Base-by-base conservation (phyloP, 2,329 filamentous ascomycete species). In the Clathrospora elynae region DNA sequence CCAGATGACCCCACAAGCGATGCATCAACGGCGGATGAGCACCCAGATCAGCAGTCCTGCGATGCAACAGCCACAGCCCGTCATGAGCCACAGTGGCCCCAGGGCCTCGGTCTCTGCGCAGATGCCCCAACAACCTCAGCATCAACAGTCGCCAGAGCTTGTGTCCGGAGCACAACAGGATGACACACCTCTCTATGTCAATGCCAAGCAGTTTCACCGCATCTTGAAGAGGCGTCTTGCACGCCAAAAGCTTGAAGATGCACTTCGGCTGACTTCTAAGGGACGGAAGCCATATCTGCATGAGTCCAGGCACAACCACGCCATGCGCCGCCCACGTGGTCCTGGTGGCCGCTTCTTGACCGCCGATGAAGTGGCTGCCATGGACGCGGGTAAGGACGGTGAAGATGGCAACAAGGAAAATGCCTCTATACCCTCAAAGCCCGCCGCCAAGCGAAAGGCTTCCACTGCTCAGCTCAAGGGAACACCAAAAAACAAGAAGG, bases 151-250 rank as follows among this genome's bases (percentile, higher is more conserved):
- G 1, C 88, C 90, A 6, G 91, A 96, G 66, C 83, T 93, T 60
- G 81, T 87, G 1, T 76, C 86, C 6, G 78, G 76, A 10, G 80
- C 81, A 10, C 64, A 57, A 35, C 84, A 85, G 3, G 93, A 97
- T 68, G 93, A 99, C 66, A 92, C 92, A 0, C 93, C 93, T 0
- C 77, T 99, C 1, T 99, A 99, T 60, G 93, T 99, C 63, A 99
- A 99, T 62, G 93, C 93, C 4, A 99, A 99, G 71, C 93, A 99
- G 64, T 99, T 99, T 59, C 93, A 99, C 68, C 87, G 93, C 17
- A 99, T 99, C 34, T 74, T 99, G 40, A 97, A 99, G 77, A 83
- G 93, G 44, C 83, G 93, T 46, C 90, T 97, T 52, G 93, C 93
- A 5, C 83, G 93, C 22, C 93, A 97, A 71, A 90, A 89, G 68